These are phyloP conservation scores for Trametes coccinea DNA, from an alignment of 768 basidiomycete genomes.

Conservation along the genomic window DNA sequence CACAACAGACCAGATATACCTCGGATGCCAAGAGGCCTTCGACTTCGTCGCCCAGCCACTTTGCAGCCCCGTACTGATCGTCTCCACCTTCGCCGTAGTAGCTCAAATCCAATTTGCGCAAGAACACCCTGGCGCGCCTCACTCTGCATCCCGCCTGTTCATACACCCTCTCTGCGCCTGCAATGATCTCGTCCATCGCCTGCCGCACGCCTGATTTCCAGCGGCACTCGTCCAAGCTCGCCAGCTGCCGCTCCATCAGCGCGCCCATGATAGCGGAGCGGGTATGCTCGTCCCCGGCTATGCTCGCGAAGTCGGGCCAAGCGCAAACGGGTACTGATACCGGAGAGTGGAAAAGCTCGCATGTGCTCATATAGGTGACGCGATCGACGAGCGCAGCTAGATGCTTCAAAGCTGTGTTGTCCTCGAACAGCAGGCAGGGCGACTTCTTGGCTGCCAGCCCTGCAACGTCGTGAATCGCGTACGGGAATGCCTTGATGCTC, in stretches of 20 bases:
- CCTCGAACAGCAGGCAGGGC: conserved; percentile 40
- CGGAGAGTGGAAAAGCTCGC: conserved; percentile 58
- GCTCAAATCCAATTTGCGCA: conserved; percentile 54
- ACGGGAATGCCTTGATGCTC: conserved; percentile 57
- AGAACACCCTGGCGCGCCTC: conserved; percentile 55
- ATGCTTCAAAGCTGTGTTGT: conserved; percentile 49
- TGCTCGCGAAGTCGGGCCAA: conserved; percentile 15
- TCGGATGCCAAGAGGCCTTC: conserved; percentile 41
- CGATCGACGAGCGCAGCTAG: conserved; percentile 62
- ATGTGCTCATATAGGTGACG: conserved; percentile 64
- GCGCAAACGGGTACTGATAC: conserved; percentile 47
- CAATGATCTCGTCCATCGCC: conserved; percentile 44
- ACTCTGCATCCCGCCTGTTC: conserved; percentile 49
- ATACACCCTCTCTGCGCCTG: conserved; percentile 55
- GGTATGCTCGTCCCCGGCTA: not conserved
- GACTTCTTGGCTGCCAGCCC: conserved; percentile 34
- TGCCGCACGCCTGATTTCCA: conserved; percentile 58
- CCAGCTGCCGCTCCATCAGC: conserved; percentile 63
- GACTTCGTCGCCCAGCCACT: conserved; percentile 43
- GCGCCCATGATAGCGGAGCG: conserved; percentile 44
- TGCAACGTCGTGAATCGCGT: conserved; percentile 38
- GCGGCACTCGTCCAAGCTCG: conserved; percentile 50
- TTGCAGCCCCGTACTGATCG: conserved; percentile 11
- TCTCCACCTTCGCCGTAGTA: conserved; percentile 37
- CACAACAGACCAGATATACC: conserved; percentile 36